These are phyloP conservation scores for Paramecium sexaurelia DNA, from an alignment of 73 alveolate species.

Conservation along the genomic window DNA sequence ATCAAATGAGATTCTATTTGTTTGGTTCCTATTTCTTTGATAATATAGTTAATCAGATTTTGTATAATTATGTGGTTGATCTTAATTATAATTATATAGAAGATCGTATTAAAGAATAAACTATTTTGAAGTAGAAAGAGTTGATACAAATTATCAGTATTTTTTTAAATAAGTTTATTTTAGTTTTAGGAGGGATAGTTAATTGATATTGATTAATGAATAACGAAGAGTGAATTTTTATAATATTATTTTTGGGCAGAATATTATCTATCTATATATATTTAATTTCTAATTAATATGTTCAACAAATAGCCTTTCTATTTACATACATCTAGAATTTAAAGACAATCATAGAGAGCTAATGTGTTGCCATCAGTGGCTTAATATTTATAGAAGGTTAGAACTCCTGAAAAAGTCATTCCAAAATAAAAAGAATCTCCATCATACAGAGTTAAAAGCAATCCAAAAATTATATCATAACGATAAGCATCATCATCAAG, in stretches of 20 bases:
- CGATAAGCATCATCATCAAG: background rate
- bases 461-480: background rate
- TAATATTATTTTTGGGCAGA: background rate
- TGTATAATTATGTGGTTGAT: too few relatives aligned
- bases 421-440: slow-evolving; percentile 16
- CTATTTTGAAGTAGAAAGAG: background rate
- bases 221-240: background rate
- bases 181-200: too few relatives aligned
- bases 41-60: too few relatives aligned
- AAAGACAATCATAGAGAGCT: background rate
- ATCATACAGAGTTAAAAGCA: background rate
- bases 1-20: too few relatives aligned
- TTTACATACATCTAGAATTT: background rate
- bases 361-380: background rate
- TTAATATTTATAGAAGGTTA: slow-evolving; percentile 5
- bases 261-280: background rate
- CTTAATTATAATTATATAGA: too few relatives aligned
- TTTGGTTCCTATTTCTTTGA: too few relatives aligned
- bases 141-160: background rate
- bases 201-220: background rate
- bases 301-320: slow-evolving; percentile 5
- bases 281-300: background rate
- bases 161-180: too few relatives aligned
- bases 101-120: too few relatives aligned
- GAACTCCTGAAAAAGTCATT: background rate